Evolutionary conservation across 345 rosid genomes (phyloP), one percentile per base, ranked within the genome.

Genomic region (Aegle marmelos): DNA sequence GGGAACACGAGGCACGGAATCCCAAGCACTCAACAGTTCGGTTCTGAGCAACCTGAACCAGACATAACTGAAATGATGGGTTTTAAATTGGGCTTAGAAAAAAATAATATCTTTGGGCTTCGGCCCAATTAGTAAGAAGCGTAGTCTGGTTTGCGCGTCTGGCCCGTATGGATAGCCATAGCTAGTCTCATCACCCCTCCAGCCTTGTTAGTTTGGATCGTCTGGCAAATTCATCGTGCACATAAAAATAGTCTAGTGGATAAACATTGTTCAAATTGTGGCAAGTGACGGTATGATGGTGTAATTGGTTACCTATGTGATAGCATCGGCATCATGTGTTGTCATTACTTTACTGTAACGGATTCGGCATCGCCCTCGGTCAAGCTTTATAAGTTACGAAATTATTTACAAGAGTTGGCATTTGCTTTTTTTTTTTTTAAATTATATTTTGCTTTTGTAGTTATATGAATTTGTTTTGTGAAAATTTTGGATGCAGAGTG

Each of bases 401-500:
- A 2, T 41, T 11, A 9, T 39, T 41, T 8, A 7, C 1, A 41
- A 16, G 7, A 17, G 56, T 53, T 53, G 57, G 5, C 8, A 4
- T 17, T 53, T 0, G 0, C 7, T 4, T 17, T 53, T 50, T 48
- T 16, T 53, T 21, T 50, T 48, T 16, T 53, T 21, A 30, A 68
- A 4, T 39, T 16, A 7, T 17, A 9, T 14, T n/a, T n/a, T n/a
- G n/a, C n/a, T 16, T 33, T 24, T 34, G 0, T 2, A 2, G 9
- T 39, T 16, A 7, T 17, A 9, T 14, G n/a, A 13, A 21, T 19
- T 19, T 71, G 17, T 60, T 22, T 28, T 39, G 22, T 9, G 5
- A 8, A 19, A 24, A 1, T 25, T 39, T 17, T 50, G 24, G 30
- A 60, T 85, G 93, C 90, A 90, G 93, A 88, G 89, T 31, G 90